Base-by-base conservation (phyloP, 2,329 filamentous ascomycete genomes). In the Knufia petricola region DNA sequence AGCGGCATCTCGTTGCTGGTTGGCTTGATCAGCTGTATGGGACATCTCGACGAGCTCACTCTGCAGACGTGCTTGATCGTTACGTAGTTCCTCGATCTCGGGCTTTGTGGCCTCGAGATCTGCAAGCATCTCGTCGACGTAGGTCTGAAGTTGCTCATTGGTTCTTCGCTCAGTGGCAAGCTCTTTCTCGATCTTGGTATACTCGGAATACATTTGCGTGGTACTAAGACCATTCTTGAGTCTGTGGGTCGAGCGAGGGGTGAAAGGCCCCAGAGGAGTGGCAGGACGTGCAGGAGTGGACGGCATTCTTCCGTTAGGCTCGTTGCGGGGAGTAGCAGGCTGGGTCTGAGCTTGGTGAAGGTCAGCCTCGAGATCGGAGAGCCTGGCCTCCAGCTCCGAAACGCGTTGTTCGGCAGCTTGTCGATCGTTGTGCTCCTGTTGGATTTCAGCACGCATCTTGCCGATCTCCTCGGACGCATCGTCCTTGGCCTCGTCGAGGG, bases 91-190 rank as follows among this genome's bases (percentile, higher is more conserved):
- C 53, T 94, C 82, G 24, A 95, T 79, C 60, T 95, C 88, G 0
- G 92, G 92, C 21, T 84, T 82, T 63, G 86, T 89, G 20, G 82
- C 82, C 64, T 98, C 89, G 31, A 96, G 69, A 50, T 89, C 84
- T 31, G 81, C 77, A 50, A 95, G 79, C 71, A 95, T 86, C 51
- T 92, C 85, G 55, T 95, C 87, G 38, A 96, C 72, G 38, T 90
- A 81, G 31, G 81, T 77, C 15, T 79, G 77, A 9, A 95, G 78
- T 61, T 87, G 80, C 54, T 85, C 79, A 58, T 79, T 87, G 19
- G 81, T 79, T 50, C 85, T 77, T 61, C 82, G 82, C 64, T 94
- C 85, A 2, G 75, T 78, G 2, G 82, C 80, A 28, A 95, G 73
- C 78, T 48, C 79, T 73, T 73, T 92, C 85, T 65, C 64, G 56